Evolutionary conservation across 805 yeast species (phyloP), one percentile per base, ranked within the genome.

Genomic region (Yarrowia divulgata): DNA sequence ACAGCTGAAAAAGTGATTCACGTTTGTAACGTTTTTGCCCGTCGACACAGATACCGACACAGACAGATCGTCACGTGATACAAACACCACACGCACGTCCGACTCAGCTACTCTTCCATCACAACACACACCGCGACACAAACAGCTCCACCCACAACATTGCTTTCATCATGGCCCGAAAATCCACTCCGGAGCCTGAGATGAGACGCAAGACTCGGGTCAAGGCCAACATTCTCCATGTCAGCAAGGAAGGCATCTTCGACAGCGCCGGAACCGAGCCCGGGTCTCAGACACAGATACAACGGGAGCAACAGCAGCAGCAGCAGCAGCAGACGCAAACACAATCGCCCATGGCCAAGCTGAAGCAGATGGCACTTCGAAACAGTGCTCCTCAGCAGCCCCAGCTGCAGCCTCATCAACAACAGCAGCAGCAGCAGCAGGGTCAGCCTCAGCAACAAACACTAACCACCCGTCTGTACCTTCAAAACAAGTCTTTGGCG

Each of bases 401-500:
- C 2, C 23, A 43, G 23, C 7, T 42, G 19, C 46, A 42, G 46
- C 40, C 10, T 2, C 14, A 46, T 3, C 58, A 35, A 19, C 58
- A 35, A 34, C 29, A 7, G 18, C 54, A 49, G 14, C 58, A 34
- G 39, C 39, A 35, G 39, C 39, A 35, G 12, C 39, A 35, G 39
- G 39, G 39, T 5, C 39, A 35, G 18, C 29, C 60, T 29, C 42
- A 54, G 18, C 60, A 37, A 60, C 67, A 45, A 32, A 37, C 68
- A 8, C 57, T 63, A 7, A 49, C 57, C 8, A 63, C 68, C 10
- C 45, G 68, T 2, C 32, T 63, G 48, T 63, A 37, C 12, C 45
- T 37, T 13, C 88, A 85, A 73, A 87, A 86, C 75, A 80, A 79
- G 67, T 75, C 81, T 8, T 75, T 87, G 43, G 87, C 87, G 0